phyloP scores from a whole-genome alignment of 352 stramenopile species.

The Phytophthora melonis region DNA sequence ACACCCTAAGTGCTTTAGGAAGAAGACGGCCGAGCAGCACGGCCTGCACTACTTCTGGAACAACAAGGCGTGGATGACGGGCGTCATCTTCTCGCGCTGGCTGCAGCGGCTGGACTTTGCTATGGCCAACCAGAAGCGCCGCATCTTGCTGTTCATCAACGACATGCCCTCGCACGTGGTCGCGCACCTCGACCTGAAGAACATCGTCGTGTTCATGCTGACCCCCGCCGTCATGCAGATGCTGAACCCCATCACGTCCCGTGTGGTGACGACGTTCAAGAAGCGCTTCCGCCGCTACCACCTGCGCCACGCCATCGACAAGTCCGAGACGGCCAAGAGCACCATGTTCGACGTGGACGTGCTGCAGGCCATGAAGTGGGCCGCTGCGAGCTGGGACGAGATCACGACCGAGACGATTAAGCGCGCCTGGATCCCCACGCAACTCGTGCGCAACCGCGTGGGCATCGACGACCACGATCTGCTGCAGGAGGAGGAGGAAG shows the following conservation, averaged over 20 bases:
- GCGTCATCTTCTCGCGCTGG: conserved; percentile 86
- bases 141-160: conserved; percentile 83
- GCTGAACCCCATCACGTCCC: conserved; percentile 75
- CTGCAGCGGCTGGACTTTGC: conserved; percentile 82
- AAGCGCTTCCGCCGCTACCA: conserved; percentile 81
- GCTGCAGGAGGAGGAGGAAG: conserved; percentile 67
- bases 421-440: conserved; percentile 68
- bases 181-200: conserved; percentile 77
- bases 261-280: conserved; percentile 73
- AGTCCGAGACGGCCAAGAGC: conserved; percentile 53
- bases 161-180: conserved; percentile 82
- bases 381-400: conserved; percentile 72
- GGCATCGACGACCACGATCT: conserved; percentile 56
- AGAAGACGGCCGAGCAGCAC: conserved; percentile 81
- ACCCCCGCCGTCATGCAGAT: conserved; percentile 56
- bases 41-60: conserved; percentile 88
- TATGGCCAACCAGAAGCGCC: conserved; percentile 80
- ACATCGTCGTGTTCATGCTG: conserved; percentile 77
- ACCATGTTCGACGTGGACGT: conserved; percentile 72
- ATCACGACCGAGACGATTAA: conserved; percentile 75
- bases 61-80: conserved; percentile 85
- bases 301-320: conserved; percentile 71
- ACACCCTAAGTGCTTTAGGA: conserved; percentile 79
- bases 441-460: conserved; percentile 64
- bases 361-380: conserved; percentile 86